Base-by-base conservation (phyloP, 768 basidiomycete species). In the Serpula lacrymans region DNA sequence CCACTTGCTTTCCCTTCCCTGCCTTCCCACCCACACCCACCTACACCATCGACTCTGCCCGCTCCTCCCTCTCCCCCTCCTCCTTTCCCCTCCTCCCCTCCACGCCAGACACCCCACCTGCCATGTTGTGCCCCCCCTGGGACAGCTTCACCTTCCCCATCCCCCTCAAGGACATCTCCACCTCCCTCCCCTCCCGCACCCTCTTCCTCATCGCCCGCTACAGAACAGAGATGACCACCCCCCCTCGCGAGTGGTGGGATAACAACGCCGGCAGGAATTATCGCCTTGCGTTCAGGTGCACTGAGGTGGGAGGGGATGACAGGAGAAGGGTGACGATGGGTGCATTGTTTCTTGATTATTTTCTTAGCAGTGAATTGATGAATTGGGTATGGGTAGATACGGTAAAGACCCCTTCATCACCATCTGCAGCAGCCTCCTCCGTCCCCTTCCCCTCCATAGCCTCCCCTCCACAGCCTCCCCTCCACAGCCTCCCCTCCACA, bases 171-270 rank as follows among this genome's bases (percentile, higher is more conserved):
- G 90, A 92, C 42, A 82, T 84, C 45, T 71, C 73, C 16, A 57
- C 57, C 6, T 63, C 59, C 43, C 65, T 88, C 6, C 58, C 65
- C 16, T 64, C 70, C 0, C 66, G 81, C 22, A 75, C 71, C 2
- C 57, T 88, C 39, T 84, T 70, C 70, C 65, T 88, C 12, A 84
- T 78, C 40, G 74, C 74, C 8, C 64, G 88, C 34, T 82, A 72
- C 55, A 52, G 59, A 22, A 53, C 64, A 36, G 3, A 26, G 14
- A 48, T 53, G 1, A 44, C 47, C 14, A 50, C 48, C 35, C 59
- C 52, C 0, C 31, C 31, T 18, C 6, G 77, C 1, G 94, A 98
- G 66, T 87, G 84, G 74, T 98, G 95, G 95, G 95, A 98, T 65
- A 94, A 92, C 58, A 95, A 95, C 51, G 63, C 50, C 3, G 83